Evolutionary conservation across 345 rosid species (phyloP).

Genomic region (Turritis glabra): DNA sequence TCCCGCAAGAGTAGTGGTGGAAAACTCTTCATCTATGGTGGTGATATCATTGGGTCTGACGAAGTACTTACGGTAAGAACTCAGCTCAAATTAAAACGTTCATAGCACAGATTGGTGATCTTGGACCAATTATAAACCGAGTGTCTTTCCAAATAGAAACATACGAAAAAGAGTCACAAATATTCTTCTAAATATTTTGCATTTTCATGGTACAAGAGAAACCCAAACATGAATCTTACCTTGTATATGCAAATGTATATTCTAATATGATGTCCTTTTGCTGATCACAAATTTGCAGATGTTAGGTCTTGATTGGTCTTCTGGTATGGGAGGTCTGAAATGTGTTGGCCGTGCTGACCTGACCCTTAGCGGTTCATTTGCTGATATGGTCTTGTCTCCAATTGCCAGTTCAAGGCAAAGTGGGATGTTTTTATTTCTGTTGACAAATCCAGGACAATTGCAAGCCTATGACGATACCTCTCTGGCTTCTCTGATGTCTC

Average conservation of each 20-base stretch:
- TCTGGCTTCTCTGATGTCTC: conserved; percentile 55
- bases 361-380: conserved; percentile 72
- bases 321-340: conserved; percentile 60
- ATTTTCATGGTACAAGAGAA: conserved; percentile 23
- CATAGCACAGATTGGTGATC: conserved; percentile 23
- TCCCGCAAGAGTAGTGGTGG: conserved; percentile 53
- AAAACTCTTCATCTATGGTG: conserved; percentile 80
- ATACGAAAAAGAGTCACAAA: background rate
- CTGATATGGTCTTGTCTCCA: conserved; percentile 76
- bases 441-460: conserved; percentile 79
- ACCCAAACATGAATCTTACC: conserved; percentile 18
- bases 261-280: conserved; percentile 26
- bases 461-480: conserved; percentile 60
- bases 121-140: background rate
- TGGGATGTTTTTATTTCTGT: conserved; percentile 49
- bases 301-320: conserved; percentile 73
- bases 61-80: conserved; percentile 75
- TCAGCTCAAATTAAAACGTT: conserved; percentile 19
- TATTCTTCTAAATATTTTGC: conserved; percentile 18
- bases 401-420: conserved; percentile 43
- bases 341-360: conserved; percentile 67
- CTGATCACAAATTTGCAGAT: conserved; percentile 50
- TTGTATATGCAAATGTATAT: conserved; percentile 15
- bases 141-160: conserved; percentile 17
- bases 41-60: conserved; percentile 79